phyloP scores from a whole-genome alignment of 2,329 filamentous ascomycete species.

The Cladosporium velox region DNA sequence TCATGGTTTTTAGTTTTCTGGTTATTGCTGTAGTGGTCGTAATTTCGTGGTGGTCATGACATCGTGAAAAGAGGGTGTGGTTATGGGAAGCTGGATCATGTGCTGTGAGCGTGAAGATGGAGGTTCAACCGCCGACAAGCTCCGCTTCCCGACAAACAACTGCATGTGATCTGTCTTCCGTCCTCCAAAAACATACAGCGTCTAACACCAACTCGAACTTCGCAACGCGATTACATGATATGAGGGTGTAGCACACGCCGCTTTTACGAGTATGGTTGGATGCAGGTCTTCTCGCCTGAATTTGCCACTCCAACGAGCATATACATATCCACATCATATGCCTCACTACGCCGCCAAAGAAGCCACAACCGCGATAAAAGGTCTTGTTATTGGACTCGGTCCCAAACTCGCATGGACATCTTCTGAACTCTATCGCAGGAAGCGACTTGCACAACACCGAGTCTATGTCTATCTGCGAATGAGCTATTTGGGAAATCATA shows the following conservation, averaged over 20 bases:
- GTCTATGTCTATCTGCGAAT: not conserved
- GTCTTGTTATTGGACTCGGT: not conserved
- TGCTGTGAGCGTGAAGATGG: conserved; percentile 9
- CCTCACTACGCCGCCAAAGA: not conserved
- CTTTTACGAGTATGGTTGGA: not conserved
- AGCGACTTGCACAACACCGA: not conserved
- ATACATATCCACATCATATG: not conserved
- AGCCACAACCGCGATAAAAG: not conserved
- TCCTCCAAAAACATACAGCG: not conserved
- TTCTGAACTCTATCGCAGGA: not conserved
- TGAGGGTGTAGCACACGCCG: not conserved
- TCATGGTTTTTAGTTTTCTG: conserved; percentile 63
- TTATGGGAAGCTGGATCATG: not conserved
- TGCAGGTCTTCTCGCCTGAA: not conserved
- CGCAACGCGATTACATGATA: not conserved
- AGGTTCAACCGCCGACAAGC: conserved; percentile 1
- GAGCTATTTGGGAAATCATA: not conserved
- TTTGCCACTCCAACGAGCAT: not conserved
- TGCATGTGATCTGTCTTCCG: not conserved
- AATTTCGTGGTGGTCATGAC: conserved; percentile 12
- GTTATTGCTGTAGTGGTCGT: conserved; percentile 2
- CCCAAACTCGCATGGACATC: not conserved
- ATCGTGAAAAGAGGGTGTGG: conserved; percentile 9
- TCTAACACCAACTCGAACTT: not conserved
- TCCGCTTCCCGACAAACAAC: not conserved